Evolutionary conservation across 2,329 filamentous ascomycete species (phyloP).

Genomic region (Aspergillus intermedius): DNA sequence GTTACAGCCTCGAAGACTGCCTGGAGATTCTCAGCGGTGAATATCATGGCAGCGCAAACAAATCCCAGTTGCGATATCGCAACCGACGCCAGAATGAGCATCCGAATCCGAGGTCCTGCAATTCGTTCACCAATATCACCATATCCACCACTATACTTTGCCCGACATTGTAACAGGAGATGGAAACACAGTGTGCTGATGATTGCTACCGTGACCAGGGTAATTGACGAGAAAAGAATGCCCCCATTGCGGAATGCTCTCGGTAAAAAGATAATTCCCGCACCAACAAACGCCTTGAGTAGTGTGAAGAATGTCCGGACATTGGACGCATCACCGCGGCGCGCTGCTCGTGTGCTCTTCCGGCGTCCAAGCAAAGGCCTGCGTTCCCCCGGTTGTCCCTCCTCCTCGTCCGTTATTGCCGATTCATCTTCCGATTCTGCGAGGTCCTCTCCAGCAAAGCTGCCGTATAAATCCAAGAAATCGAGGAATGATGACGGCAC

Average conservation of each 20-base stretch:
- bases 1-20: conserved; percentile 61
- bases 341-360: conserved; percentile 44
- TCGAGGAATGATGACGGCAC: conserved; percentile 54
- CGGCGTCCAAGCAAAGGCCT: conserved; percentile 47
- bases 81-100: conserved; percentile 62
- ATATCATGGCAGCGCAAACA: conserved; percentile 70
- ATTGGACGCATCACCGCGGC: conserved; percentile 59
- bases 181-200: conserved; percentile 67
- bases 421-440: conserved; percentile 56
- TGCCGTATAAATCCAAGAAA: conserved; percentile 68
- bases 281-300: conserved; percentile 71
- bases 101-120: conserved; percentile 56
- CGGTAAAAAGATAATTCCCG: conserved; percentile 74
- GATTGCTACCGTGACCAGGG: conserved; percentile 58
- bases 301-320: conserved; percentile 71
- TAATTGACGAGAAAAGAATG: conserved; percentile 66
- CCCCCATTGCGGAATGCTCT: conserved; percentile 75
- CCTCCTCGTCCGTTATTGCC: conserved; percentile 36
- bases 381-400: conserved; percentile 45
- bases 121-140: conserved; percentile 66
- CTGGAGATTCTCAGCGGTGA: conserved; percentile 66
- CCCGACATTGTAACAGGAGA: conserved; percentile 61
- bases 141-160: conserved; percentile 61
- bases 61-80: conserved; percentile 71
- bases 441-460: conserved; percentile 68